Conservation (phyloP, 176 grass and related monocot genomes). For the Phoenix roebelenii region DNA sequence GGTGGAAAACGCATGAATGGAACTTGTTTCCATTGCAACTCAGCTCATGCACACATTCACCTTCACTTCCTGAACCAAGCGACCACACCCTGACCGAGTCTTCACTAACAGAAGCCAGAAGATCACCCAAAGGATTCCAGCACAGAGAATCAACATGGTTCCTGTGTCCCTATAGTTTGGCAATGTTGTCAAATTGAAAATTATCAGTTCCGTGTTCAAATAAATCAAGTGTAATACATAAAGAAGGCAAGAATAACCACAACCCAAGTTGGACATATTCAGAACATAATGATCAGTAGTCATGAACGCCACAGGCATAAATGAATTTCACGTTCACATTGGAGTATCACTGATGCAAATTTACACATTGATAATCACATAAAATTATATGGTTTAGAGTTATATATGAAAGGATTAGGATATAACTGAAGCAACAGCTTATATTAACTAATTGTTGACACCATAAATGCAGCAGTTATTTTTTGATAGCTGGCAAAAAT, state of each 20-base stretch:
- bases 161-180: conserved; percentile 56
- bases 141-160: conserved; percentile 70
- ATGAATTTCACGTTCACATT: too few relatives aligned
- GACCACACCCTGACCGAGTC: conserved; percentile 84
- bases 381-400: too few relatives aligned
- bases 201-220: not conserved
- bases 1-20: conserved; percentile 90
- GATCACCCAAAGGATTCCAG: conserved; percentile 76
- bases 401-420: too few relatives aligned
- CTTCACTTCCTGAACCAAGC: conserved; percentile 47
- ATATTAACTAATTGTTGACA: too few relatives aligned
- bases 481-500: too few relatives aligned
- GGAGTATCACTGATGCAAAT: too few relatives aligned
- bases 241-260: not conserved
- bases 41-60: conserved; percentile 76
- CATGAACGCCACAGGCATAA: too few relatives aligned
- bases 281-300: too few relatives aligned
- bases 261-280: too few relatives aligned
- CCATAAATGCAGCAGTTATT: too few relatives aligned
- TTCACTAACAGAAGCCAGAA: conserved; percentile 89
- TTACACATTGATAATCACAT: too few relatives aligned
- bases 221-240: not conserved
- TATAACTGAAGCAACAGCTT: too few relatives aligned
- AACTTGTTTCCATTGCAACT: conserved; percentile 83
- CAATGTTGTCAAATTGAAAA: conserved; percentile 14